Conservation (phyloP, 805 yeast genomes). For the Metschnikowia similis region DNA sequence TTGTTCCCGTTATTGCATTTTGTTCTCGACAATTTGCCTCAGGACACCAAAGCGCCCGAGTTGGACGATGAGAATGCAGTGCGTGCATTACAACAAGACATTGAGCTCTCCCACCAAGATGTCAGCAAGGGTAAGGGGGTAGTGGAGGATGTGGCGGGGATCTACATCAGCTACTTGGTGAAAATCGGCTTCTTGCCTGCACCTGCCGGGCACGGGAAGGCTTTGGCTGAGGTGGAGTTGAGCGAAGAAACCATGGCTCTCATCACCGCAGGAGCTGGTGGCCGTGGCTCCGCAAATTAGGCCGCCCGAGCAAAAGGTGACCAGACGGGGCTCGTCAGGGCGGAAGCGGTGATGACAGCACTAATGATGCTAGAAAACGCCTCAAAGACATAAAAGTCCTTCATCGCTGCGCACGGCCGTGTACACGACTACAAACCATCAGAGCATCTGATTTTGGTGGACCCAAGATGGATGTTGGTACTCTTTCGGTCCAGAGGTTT, state of each 20-base stretch:
- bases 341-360: neutral
- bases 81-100: constrained; percentile 60
- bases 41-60: constrained; percentile 91
- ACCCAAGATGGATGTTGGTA: too few species aligned
- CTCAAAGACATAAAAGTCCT: too few species aligned
- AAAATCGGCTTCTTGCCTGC: constrained; percentile 74
- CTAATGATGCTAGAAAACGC: too few species aligned
- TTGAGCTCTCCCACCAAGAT: constrained; percentile 61
- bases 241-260: constrained; percentile 48
- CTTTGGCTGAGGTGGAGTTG: constrained; percentile 56
- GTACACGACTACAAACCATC: too few species aligned
- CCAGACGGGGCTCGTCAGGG: neutral
- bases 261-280: constrained; percentile 19
- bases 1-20: constrained; percentile 90
- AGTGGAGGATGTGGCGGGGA: constrained; percentile 59
- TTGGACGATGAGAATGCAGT: constrained; percentile 82
- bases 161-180: constrained; percentile 75
- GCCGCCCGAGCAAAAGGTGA: neutral
- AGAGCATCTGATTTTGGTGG: too few species aligned
- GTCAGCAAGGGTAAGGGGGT: constrained; percentile 71
- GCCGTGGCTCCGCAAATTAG: constrained; percentile 18
- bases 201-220: constrained; percentile 45
- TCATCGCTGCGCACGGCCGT: too few species aligned
- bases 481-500: too few species aligned
- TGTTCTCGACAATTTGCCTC: constrained; percentile 88